Evolutionary conservation across 768 basidiomycete genomes (phyloP).

Genomic region (Lentinula raphanica): DNA sequence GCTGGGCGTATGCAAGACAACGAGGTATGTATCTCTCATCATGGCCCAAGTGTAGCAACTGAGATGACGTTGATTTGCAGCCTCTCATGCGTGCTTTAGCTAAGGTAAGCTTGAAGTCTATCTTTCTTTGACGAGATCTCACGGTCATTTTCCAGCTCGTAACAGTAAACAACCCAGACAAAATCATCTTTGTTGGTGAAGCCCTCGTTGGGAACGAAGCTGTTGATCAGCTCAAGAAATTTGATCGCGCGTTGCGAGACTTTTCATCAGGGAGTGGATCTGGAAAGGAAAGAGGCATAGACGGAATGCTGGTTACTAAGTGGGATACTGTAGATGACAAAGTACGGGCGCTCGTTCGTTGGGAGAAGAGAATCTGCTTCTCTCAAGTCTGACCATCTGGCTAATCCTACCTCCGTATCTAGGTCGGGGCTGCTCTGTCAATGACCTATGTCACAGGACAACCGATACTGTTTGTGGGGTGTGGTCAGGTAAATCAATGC

Average conservation of each 20-base stretch:
- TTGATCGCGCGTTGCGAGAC: conserved; percentile 89
- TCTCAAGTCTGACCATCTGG: too few relatives aligned
- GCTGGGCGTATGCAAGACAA: conserved; percentile 99
- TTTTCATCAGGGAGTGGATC: conserved; percentile 66
- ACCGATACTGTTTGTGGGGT: conserved; percentile 97
- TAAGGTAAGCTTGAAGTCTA: conserved; percentile 62
- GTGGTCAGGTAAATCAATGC: conserved; percentile 92
- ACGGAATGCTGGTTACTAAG: conserved; percentile 97
- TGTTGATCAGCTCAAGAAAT: conserved; percentile 95
- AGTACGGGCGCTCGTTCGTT: conserved; percentile 36
- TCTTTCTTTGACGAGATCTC: too few relatives aligned
- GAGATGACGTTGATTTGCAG: conserved; percentile 29
- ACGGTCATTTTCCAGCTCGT: conserved; percentile 56
- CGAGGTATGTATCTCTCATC: conserved; percentile 50
- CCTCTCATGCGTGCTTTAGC: conserved; percentile 98
- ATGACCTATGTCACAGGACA: conserved; percentile 99
- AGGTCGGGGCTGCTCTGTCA: conserved; percentile 97
- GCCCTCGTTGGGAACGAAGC: conserved; percentile 98
- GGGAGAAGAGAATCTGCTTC: too few relatives aligned
- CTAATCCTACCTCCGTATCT: too few relatives aligned
- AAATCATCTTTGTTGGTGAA: conserved; percentile 97
- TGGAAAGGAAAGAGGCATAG: conserved; percentile 84
- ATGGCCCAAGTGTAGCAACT: neutral
- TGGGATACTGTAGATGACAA: conserved; percentile 99
- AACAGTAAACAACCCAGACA: conserved; percentile 90